Conservation (phyloP, 2,329 filamentous ascomycete genomes). For the Chaetomium olivaceum region DNA sequence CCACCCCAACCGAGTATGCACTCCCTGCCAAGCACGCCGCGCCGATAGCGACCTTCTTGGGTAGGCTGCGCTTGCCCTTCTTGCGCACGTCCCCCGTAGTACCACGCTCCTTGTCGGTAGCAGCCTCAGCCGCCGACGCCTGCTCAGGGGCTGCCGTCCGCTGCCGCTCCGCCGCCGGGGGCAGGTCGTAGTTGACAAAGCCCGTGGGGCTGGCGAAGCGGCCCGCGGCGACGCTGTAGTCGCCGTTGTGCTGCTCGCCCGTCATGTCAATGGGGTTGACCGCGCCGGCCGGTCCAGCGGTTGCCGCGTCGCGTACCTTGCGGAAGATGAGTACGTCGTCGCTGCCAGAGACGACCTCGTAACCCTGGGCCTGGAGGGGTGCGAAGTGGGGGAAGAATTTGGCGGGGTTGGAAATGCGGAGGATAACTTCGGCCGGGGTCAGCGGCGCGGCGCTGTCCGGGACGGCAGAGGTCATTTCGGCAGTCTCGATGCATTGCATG, state of each 20-base stretch:
- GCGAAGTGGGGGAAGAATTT: constrained; percentile 67
- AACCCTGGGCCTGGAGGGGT: constrained; percentile 60
- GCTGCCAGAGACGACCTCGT: constrained; percentile 64
- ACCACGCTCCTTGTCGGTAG: neutral
- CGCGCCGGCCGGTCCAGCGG: neutral
- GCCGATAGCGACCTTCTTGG: constrained; percentile 53
- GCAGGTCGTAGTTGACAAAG: constrained; percentile 61
- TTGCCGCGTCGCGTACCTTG: constrained; percentile 49
- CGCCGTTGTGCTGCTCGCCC: constrained; percentile 40
- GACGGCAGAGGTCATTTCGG: constrained; percentile 60
- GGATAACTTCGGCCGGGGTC: constrained; percentile 61
- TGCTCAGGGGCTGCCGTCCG: constrained; percentile 23
- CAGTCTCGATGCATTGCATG: constrained; percentile 57
- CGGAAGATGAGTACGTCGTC: constrained; percentile 67
- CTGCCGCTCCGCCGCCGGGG: constrained; percentile 30
- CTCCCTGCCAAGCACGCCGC: constrained; percentile 56
- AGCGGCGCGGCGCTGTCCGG: constrained; percentile 51
- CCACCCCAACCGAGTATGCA: constrained; percentile 59
- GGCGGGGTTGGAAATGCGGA: constrained; percentile 60
- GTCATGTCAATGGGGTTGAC: constrained; percentile 63
- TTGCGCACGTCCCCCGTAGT: neutral
- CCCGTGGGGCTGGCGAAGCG: constrained; percentile 64
- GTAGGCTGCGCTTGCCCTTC: constrained; percentile 41
- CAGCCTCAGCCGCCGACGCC: neutral
- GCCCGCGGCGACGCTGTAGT: constrained; percentile 51